These are phyloP conservation scores for Aquilaria malaccensis DNA, from an alignment of 345 rosid genomes.

Conservation along the genomic window DNA sequence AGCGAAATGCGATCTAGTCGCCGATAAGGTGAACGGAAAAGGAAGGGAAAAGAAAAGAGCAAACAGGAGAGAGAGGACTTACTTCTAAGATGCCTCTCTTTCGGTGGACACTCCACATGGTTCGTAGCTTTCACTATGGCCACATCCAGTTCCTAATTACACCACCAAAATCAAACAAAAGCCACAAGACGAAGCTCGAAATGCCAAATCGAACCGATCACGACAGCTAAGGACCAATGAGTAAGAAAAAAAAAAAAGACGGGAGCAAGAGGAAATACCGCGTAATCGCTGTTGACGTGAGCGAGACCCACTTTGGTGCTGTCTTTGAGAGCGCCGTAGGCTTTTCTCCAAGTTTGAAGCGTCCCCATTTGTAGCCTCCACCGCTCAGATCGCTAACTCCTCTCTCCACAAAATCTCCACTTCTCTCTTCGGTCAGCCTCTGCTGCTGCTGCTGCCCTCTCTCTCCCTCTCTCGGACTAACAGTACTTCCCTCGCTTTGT, in stretches of 20 bases:
- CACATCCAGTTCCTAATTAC: conserved; percentile 84
- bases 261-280: conserved; percentile 34
- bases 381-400: conserved; percentile 33
- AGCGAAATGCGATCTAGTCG: no score
- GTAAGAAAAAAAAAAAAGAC: background rate
- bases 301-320: conserved; percentile 99
- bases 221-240: no score
- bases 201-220: conserved; percentile 16
- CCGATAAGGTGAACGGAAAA: background rate
- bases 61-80: conserved; percentile 17
- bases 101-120: conserved; percentile 97
- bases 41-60: background rate
- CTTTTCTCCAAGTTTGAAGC: conserved; percentile 92
- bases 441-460: background rate
- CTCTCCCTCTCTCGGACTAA: background rate
- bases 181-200: conserved; percentile 5
- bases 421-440: background rate
- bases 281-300: conserved; percentile 96
- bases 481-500: no score
- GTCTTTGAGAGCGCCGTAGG: conserved; percentile 95
- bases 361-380: conserved; percentile 57
- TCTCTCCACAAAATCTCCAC: conserved; percentile 1
- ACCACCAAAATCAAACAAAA: conserved; percentile 5
- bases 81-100: conserved; percentile 93
- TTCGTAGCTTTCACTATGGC: conserved; percentile 96